Base-by-base conservation (phyloP, 805 yeast genomes). In the Ogataea populi-albae region DNA sequence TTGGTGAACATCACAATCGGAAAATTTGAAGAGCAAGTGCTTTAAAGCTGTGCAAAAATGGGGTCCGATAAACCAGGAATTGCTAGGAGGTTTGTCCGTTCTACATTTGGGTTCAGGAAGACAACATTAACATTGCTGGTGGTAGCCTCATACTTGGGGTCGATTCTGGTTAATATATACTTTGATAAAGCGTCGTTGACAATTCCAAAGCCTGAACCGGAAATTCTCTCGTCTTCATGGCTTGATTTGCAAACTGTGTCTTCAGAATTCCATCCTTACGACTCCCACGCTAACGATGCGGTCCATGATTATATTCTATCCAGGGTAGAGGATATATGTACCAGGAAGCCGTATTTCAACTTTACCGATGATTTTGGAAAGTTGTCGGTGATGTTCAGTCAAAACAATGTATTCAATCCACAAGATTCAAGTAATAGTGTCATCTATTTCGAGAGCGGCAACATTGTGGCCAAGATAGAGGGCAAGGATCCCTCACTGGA, bases 371-470 rank as follows among this genome's bases (percentile, higher is more conserved):
- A 68, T 44, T 65, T 59, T 50, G 66, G 69, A 35, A 52, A 57
- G 34, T 25, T 41, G 32, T 61, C 66, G 23, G 65, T 71, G 32
- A 40, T 59, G 37, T 68, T 79, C 46, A 65, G 76, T 33, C 79
- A 74, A 40, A 59, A 65, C 6, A 76, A 71, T 38, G 71, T 68
- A 15, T 73, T 72, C 54, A 65, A 71, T 11, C 58, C 72, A n/a
- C 46, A 55, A 0, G 65, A 59, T 26, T 58, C 65, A 4, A 51
- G 53, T 3, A 67, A 64, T 41, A 65, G 78, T 36, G 69, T 84
- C 9, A 65, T 77, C n/a, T 87, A 84, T 61, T 89, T 75, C 54
- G 96, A 89, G 57, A 77, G 91, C 35, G 77, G 85, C 43, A 89
- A 89, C 52, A 64, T 89, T n/a, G 50, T 86, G 26, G 95, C 81